phyloP scores from a whole-genome alignment of 768 basidiomycete species.

The Kwoniella sp. region DNA sequence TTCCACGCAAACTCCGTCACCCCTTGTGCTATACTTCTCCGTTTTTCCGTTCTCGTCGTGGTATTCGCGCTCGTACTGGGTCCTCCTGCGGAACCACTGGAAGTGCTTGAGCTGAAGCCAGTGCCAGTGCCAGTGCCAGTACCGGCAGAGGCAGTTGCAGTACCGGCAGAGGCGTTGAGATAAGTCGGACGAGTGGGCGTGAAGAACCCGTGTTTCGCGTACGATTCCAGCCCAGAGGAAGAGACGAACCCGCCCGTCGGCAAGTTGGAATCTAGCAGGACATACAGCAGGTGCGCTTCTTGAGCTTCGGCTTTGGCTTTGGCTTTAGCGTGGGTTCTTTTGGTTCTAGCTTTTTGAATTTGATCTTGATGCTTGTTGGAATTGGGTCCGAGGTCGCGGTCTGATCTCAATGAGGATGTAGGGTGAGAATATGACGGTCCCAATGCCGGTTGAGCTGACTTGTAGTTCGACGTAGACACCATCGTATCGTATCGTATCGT shows the following conservation, averaged over 20 bases:
- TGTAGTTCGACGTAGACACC: too few species aligned
- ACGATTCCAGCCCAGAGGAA: slow-evolving; percentile 89
- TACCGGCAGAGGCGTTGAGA: slow-evolving; percentile 50
- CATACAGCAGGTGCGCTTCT: slow-evolving; percentile 51
- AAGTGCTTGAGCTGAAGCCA: too few species aligned
- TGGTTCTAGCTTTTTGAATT: too few species aligned
- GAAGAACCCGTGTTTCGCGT: slow-evolving; percentile 78
- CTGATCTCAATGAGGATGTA: background rate
- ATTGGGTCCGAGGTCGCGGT: background rate
- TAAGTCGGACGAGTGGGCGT: slow-evolving; percentile 51
- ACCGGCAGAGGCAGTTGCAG: background rate
- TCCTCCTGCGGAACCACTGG: background rate
- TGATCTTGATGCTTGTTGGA: too few species aligned
- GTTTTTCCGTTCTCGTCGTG: background rate
- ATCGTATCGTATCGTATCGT: too few species aligned
- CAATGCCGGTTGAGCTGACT: too few species aligned
- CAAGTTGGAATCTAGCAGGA: slow-evolving; percentile 75
- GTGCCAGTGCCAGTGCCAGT: background rate
- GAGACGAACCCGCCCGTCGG: slow-evolving; percentile 97
- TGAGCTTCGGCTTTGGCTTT: slow-evolving; percentile 2
- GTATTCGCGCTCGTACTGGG: background rate
- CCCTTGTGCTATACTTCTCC: slow-evolving; percentile 12
- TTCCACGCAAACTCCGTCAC: slow-evolving; percentile 37
- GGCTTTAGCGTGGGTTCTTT: background rate
- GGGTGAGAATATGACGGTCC: too few species aligned